Evolutionary conservation across 73 alveolate genomes (phyloP), one percentile per base, ranked within the genome.

Genomic region (Effrenium voratum): DNA sequence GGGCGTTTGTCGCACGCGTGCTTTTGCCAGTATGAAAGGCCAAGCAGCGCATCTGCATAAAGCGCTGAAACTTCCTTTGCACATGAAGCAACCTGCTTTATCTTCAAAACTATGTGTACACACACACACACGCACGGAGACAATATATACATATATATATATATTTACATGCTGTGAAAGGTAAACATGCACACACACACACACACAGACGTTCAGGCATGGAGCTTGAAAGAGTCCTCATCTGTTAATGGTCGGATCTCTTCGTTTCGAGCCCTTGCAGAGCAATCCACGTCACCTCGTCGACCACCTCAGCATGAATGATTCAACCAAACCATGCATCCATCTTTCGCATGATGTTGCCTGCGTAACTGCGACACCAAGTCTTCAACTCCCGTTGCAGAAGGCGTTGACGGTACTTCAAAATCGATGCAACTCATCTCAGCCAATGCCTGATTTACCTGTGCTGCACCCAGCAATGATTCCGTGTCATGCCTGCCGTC

Each of bases 51-150:
- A 81, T 81, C 73, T 30, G 43, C 49, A 47, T 81, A 46, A 81
- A 81, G 92, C 92, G 92, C 72, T 81, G n/a, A 73, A 46, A 81
- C 72, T 81, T 81, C 92, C 92, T 81, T 19, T 28, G 87, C 40
- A 19, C 49, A 72, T 16, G 43, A 72, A 10, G 50, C 2, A 2
- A 26, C 22, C 13, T 32, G 41, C 8, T 8, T 63, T 40, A 16
- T 16, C 34, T 3, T 63, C 41, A 28, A 63, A 63, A 19, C 26
- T 63, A 63, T 63, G 43, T 24, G 43, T n/a, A n/a, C n/a, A n/a
- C n/a, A n/a, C n/a, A n/a, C n/a, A n/a, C n/a, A n/a, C n/a, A n/a
- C n/a, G n/a, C n/a, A n/a, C n/a, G n/a, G n/a, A n/a, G n/a, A n/a
- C n/a, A n/a, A n/a, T n/a, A n/a, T n/a, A n/a, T n/a, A n/a, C n/a